Evolutionary conservation across 1,284 basidiomycete genomes (phyloP).

Genomic region (Termitomyces sp.): DNA sequence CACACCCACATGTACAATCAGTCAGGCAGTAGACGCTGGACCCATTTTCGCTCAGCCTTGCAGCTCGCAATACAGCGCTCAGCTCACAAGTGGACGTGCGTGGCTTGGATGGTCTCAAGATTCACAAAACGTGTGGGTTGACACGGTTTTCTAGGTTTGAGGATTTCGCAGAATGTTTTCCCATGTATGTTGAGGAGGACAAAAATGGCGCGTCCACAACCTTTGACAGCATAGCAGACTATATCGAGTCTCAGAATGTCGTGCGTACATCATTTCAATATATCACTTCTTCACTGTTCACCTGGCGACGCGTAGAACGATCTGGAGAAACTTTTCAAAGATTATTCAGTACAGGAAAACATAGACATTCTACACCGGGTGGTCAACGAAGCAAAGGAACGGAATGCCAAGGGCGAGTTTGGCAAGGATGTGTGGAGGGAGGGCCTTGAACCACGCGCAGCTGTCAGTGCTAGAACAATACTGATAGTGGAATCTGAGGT

Average conservation of each 20-base stretch:
- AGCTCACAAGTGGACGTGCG: constrained; percentile 79
- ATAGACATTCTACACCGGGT: constrained; percentile 66
- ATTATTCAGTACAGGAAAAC: constrained; percentile 60
- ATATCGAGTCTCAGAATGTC: constrained; percentile 61
- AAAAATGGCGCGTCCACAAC: constrained; percentile 62
- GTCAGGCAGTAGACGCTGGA: constrained; percentile 64
- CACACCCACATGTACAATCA: constrained; percentile 40
- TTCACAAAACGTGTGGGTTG: constrained; percentile 1
- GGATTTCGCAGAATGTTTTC: constrained; percentile 74
- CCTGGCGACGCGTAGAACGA: constrained; percentile 33
- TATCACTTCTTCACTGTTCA: neutral
- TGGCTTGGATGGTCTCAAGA: constrained; percentile 14
- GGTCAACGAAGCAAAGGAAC: constrained; percentile 64
- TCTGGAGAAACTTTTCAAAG: constrained; percentile 54
- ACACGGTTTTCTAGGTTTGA: constrained; percentile 46
- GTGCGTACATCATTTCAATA: constrained; percentile 30
- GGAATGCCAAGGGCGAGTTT: constrained; percentile 43
- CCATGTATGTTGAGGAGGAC: constrained; percentile 68
- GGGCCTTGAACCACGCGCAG: constrained; percentile 51
- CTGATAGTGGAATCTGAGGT: constrained; percentile 54
- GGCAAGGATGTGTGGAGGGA: constrained; percentile 59
- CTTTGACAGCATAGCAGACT: constrained; percentile 61
- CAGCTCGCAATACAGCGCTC: constrained; percentile 70
- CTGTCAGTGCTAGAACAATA: constrained; percentile 56
- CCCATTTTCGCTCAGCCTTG: constrained; percentile 67